Conservation (phyloP, 306 rosid genomes). For the Cicer bijugum region DNA sequence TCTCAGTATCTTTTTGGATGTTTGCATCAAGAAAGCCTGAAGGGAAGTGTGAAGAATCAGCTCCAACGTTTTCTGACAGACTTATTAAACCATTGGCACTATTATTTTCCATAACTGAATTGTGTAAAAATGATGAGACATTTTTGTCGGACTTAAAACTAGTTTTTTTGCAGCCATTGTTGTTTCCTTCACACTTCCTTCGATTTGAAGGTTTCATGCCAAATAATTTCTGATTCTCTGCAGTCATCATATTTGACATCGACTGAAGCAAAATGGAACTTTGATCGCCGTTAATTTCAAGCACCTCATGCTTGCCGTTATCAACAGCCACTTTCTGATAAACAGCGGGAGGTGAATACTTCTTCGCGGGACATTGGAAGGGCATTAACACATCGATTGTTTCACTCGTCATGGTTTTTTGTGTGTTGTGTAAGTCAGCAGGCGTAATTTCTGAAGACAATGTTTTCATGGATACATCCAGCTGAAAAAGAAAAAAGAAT, state of each 20-base stretch:
- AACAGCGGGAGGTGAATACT: constrained; percentile 50
- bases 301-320: constrained; percentile 57
- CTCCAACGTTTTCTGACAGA: constrained; percentile 53
- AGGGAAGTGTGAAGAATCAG: constrained; percentile 57
- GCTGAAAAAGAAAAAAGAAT: constrained; percentile 48
- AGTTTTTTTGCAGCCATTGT: constrained; percentile 58
- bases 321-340: constrained; percentile 58
- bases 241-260: constrained; percentile 53
- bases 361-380: constrained; percentile 53
- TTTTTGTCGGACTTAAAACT: constrained; percentile 46
- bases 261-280: constrained; percentile 55
- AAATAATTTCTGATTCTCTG: constrained; percentile 51
- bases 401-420: constrained; percentile 53
- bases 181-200: constrained; percentile 18
- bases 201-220: constrained; percentile 50
- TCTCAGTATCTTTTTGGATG: constrained; percentile 50
- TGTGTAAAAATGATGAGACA: constrained; percentile 40
- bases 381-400: constrained; percentile 50
- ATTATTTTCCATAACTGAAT: constrained; percentile 42
- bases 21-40: constrained; percentile 48
- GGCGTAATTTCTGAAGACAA: constrained; percentile 55
- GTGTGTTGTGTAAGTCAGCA: constrained; percentile 48
- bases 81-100: constrained; percentile 40
- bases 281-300: constrained; percentile 54
- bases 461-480: constrained; percentile 44